phyloP scores from a whole-genome alignment of 148 eudicot species.

The Simmondsia chinensis region DNA sequence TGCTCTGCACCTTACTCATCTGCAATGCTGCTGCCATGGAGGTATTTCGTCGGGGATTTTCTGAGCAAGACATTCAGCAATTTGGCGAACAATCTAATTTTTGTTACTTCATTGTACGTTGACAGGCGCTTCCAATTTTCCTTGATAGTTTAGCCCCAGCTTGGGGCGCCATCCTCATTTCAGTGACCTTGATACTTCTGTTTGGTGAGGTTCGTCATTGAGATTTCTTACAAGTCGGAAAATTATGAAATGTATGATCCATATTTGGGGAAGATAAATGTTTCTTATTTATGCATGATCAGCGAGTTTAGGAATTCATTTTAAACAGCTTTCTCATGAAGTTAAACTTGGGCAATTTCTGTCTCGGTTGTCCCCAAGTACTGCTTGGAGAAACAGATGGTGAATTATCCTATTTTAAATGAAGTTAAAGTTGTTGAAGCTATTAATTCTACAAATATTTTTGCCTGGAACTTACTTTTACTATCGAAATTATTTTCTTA shows the following conservation, averaged over 20 bases:
- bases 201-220: slow-evolving; percentile 69
- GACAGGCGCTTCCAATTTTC: slow-evolving; percentile 94
- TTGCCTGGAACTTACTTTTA: not conserved
- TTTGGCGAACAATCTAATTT: not conserved
- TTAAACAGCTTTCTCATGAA: no score
- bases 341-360: not conserved
- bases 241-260: not conserved
- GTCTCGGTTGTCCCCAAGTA: no score
- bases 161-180: slow-evolving; percentile 81
- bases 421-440: no score
- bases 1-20: slow-evolving; percentile 88
- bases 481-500: not conserved
- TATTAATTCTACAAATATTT: no score
- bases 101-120: slow-evolving; percentile 3
- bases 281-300: no score
- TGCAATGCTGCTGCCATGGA: slow-evolving; percentile 99
- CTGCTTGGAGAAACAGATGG: no score
- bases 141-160: slow-evolving; percentile 73
- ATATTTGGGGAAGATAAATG: no score
- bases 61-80: no score
- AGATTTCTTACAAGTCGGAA: not conserved
- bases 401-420: no score
- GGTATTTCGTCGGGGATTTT: slow-evolving; percentile 26
- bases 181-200: slow-evolving; percentile 78
- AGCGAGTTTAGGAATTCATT: no score